Evolutionary conservation across 1,284 basidiomycete genomes (phyloP).

Genomic region (Chiua sp.): DNA sequence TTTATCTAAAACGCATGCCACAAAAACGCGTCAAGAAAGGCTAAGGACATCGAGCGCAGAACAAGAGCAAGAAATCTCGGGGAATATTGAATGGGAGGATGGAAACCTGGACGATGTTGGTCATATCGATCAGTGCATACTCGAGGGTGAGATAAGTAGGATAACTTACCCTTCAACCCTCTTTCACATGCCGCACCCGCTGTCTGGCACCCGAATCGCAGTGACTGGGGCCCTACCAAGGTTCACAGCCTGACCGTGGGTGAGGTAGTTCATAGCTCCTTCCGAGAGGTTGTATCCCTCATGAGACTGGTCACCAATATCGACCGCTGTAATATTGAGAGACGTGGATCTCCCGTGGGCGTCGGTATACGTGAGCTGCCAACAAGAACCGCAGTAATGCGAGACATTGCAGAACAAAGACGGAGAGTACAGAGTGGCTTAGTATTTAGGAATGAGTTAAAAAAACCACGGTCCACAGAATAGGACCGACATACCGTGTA

Average conservation of each 20-base stretch:
- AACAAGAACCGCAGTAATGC: conserved; percentile 31
- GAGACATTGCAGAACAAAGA: too few relatives aligned
- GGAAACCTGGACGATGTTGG: background rate
- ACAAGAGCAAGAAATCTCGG: background rate
- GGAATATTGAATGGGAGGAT: background rate
- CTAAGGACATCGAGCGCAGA: too few relatives aligned
- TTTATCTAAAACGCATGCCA: background rate
- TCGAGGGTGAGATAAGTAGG: background rate
- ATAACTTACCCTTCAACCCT: background rate
- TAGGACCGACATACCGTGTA: too few relatives aligned
- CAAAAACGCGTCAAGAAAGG: background rate
- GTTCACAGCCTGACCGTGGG: conserved; percentile 4
- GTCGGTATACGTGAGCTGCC: conserved; percentile 38
- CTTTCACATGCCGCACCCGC: conserved; percentile 21
- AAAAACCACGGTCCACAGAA: too few relatives aligned
- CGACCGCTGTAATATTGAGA: conserved; percentile 40
- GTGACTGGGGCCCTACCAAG: conserved; percentile 13
- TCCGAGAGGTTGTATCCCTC: conserved; percentile 45
- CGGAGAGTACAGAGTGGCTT: too few relatives aligned
- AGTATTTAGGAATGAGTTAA: too few relatives aligned
- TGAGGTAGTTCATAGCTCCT: conserved; percentile 24
- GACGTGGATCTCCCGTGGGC: conserved; percentile 18
- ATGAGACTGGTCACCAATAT: conserved; percentile 47
- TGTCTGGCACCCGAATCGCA: conserved; percentile 9
- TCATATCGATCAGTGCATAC: background rate